Evolutionary conservation across 306 rosid genomes (phyloP), one percentile per base, ranked within the genome.

Genomic region (Cucurbita moschata): DNA sequence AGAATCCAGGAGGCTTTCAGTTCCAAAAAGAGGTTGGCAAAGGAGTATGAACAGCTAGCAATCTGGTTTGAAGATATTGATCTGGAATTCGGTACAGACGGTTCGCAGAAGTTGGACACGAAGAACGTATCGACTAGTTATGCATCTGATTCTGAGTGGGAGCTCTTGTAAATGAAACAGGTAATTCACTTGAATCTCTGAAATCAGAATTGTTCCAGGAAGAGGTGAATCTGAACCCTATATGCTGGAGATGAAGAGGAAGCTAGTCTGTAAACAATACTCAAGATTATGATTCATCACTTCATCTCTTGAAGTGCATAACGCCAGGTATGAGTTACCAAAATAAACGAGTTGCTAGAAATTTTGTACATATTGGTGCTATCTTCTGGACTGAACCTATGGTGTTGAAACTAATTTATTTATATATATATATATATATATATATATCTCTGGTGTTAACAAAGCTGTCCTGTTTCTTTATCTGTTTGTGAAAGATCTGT

Each of bases 21-120:
- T 80, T 83, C 92, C 1, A 91, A 82, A 83, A 94, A 81, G 90
- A 87, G 86, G 83, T 73, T 86, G 83, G 85, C 79, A 56, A 89
- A 86, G 87, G 96, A 91, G 80, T 91, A 94, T 40, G 90, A 94
- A 77, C 92, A 82, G 79, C 88, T 94, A 23, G 94, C 92, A 38
- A 83, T 91, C 79, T 94, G 96, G 97, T 88, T 80, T 54, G 99
- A 96, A 65, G 97, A 89, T 50, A 15, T 74, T 16, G 88, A 83
- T 69, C 61, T 84, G 14, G 84, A 80, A 37, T 35, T 65, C 54
- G 49, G 37, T 47, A 55, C 64, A 66, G 77, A 75, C 59, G 8
- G 21, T 42, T 76, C 77, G 0, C 80, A 37, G 67, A 71, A 70
- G 72, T 52, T 57, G 68, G 71, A 75, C 57, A 18, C 50, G 0